Base-by-base conservation (phyloP, 805 yeast species). In the Nakazawaea molendinolei region DNA sequence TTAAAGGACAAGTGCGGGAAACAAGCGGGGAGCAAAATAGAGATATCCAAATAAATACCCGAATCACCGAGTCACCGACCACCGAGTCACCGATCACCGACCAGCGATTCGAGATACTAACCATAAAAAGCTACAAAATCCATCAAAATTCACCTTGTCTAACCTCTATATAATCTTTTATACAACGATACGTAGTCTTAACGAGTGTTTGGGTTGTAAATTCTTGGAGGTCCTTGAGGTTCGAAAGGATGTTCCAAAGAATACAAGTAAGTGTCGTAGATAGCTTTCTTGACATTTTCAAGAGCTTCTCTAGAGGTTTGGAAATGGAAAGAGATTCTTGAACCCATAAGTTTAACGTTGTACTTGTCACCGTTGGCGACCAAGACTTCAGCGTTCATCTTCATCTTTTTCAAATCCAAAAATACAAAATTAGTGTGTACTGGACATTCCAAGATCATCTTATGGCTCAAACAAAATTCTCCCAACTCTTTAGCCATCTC, bases 361-460 rank as follows among this genome's bases (percentile, higher is more conserved):
- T 76, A 64, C 48, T 81, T 74, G 29, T 63, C 55, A 41, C 80
- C 86, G 41, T 69, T 59, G 45, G 69, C 67, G 18, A 65, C 66
- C 39, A 85, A 58, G 21, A 65, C 63, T 14, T 58, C 69, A 19
- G 79, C 75, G 51, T 79, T 74, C 56, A 86, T 71, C 34, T 63
- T 63, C 45, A 71, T 72, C 25, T 56, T 56, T 41, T 45, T 50
- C 39, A 75, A 58, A 53, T 87, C 90, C 35, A 85, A 49, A 50
- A 85, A 85, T 28, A 89, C 87, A 56, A 89, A 86, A 53, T 80
- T 86, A 9, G 95, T 82, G 43, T 87, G 78, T 3, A 77, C 81
- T 3, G 96, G 95, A n/a, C 73, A 65, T 50, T 74, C 80, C 42
- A 84, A 60, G 20, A 64, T 57, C 39, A 83, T 71, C 8, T 78